These are phyloP conservation scores for Nevesoporus exiguus DNA, from an alignment of 768 basidiomycete genomes.

Conservation along the genomic window DNA sequence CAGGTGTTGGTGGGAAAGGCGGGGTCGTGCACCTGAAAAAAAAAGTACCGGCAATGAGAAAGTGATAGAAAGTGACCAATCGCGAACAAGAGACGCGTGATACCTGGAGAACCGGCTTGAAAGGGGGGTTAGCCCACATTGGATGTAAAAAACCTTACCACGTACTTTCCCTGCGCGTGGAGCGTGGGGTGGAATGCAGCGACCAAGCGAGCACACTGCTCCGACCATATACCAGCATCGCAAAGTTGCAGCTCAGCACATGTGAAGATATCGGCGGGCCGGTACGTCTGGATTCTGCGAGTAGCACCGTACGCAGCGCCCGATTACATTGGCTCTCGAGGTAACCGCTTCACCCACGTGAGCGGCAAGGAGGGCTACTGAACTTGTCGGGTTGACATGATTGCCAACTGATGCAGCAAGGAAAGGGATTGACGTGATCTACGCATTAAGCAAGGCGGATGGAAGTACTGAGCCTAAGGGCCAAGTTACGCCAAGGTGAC, in stretches of 20 bases:
- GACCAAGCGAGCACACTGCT: neutral
- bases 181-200: too few relatives aligned
- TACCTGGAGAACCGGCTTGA: neutral
- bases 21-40: neutral
- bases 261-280: neutral
- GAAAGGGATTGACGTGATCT: neutral
- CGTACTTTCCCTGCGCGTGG: too few relatives aligned
- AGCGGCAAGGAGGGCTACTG: neutral
- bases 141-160: neutral
- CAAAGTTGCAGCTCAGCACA: neutral
- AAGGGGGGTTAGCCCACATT: slow-evolving; percentile 2
- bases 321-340: too few relatives aligned
- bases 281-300: neutral
- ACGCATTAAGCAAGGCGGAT: neutral
- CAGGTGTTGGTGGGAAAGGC: neutral
- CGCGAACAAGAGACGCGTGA: neutral
- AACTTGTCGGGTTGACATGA: neutral
- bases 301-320: neutral
- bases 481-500: too few relatives aligned
- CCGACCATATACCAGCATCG: neutral
- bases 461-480: too few relatives aligned
- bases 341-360: neutral
- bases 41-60: neutral
- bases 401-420: neutral
- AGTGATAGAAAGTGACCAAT: neutral